Conservation (phyloP, 805 yeast species). For the Wickerhamiella azymoides region DNA sequence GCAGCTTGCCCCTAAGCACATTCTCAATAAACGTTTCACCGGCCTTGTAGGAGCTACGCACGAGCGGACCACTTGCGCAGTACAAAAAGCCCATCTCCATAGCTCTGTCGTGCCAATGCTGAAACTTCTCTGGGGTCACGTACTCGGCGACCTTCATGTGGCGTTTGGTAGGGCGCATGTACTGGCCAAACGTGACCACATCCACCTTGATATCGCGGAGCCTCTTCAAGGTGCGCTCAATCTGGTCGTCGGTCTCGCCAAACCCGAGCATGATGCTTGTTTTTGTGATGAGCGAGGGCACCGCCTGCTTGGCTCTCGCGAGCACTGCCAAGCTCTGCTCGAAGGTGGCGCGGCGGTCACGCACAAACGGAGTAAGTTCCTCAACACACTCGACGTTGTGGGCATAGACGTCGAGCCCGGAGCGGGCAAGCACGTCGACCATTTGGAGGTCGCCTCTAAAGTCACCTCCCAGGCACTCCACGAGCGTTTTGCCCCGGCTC, state of each 20-base stretch:
- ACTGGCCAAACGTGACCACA: slow-evolving; percentile 96
- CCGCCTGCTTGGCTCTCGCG: slow-evolving; percentile 62
- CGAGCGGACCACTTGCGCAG: slow-evolving; percentile 96
- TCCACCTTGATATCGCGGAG: slow-evolving; percentile 69
- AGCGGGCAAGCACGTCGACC: slow-evolving; percentile 65
- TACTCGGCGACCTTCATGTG: slow-evolving; percentile 98
- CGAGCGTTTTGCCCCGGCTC: slow-evolving; percentile 73
- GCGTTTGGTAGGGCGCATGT: slow-evolving; percentile 97
- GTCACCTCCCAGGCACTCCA: slow-evolving; percentile 90
- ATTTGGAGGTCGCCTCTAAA: slow-evolving; percentile 78
- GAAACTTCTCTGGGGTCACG: slow-evolving; percentile 85
- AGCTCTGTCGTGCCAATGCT: slow-evolving; percentile 81
- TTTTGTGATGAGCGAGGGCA: slow-evolving; percentile 69
- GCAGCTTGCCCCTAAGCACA: slow-evolving; percentile 35
- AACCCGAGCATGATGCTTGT: slow-evolving; percentile 93
- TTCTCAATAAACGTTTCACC: slow-evolving; percentile 93
- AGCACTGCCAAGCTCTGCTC: slow-evolving; percentile 73
- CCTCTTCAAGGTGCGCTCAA: slow-evolving; percentile 59
- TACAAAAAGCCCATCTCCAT: slow-evolving; percentile 80
- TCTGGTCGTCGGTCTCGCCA: slow-evolving; percentile 90
- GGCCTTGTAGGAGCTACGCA: slow-evolving; percentile 92
- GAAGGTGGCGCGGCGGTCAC: slow-evolving; percentile 95
- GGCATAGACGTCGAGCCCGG: slow-evolving; percentile 92
- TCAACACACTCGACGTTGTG: slow-evolving; percentile 96
- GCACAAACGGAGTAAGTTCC: slow-evolving; percentile 80